phyloP scores from a whole-genome alignment of 257 asterid genomes.

The Craterostigma plantagineum region DNA sequence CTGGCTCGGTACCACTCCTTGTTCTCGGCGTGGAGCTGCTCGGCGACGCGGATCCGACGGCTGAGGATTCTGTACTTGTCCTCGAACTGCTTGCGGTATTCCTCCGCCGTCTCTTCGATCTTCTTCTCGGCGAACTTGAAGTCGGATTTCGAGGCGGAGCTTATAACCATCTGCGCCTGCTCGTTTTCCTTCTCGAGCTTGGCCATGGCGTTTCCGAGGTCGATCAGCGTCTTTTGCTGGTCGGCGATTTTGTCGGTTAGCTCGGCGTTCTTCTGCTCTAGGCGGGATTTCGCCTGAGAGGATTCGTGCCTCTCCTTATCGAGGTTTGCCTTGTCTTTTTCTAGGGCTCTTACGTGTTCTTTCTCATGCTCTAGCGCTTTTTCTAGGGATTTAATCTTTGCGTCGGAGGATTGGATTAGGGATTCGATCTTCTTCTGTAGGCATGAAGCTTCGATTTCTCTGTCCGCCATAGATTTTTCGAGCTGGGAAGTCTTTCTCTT shows the following conservation, averaged over 20 bases:
- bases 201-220: constrained; percentile 11
- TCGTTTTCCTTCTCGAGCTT: constrained; percentile 16
- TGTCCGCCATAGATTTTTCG: constrained; percentile 5
- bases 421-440: no score
- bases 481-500: constrained; percentile 14
- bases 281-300: constrained; percentile 5
- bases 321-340: no score
- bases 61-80: constrained; percentile 59
- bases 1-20: constrained; percentile 48
- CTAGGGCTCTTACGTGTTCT: no score
- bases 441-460: constrained; percentile 7
- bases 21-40: constrained; percentile 64
- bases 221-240: constrained; percentile 19
- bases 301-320: neutral
- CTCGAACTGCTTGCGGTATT: constrained; percentile 40
- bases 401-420: no score
- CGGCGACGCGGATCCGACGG: constrained; percentile 68
- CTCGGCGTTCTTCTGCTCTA: constrained; percentile 27
- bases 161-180: constrained; percentile 8
- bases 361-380: no score
- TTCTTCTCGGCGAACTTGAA: constrained; percentile 33
- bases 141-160: constrained; percentile 15
- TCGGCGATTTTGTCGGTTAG: constrained; percentile 15
- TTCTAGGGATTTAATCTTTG: no score
- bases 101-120: constrained; percentile 54